Percentiles rank a stretch among this genome's conserved stretches.
phyloP scores from a whole-genome alignment of 306 rosid genomes.

The Acacia acuminata region DNA sequence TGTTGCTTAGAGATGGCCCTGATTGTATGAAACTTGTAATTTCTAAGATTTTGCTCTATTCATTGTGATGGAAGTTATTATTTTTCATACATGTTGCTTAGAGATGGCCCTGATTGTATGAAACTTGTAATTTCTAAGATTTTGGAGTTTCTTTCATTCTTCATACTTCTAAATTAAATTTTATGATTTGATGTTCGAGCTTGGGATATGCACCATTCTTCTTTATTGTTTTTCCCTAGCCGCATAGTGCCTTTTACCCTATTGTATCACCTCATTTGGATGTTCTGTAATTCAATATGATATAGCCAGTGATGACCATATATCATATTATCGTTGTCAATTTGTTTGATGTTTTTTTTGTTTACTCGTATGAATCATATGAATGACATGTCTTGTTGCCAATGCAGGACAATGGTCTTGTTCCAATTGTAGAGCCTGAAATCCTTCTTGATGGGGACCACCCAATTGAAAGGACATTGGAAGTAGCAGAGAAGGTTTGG shows the following conservation, averaged over 20 bases:
- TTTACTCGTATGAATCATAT: not conserved
- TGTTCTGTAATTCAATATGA: not conserved
- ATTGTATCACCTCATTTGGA: not conserved
- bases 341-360: conserved; percentile 12
- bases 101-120: not conserved
- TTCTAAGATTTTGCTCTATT: not conserved
- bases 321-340: not conserved
- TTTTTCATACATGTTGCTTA: not conserved
- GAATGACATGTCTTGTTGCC: conserved; percentile 4
- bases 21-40: not conserved
- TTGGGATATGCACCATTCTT: not conserved
- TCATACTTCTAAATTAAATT: not conserved
- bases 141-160: not conserved
- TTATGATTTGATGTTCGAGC: conserved; percentile 7
- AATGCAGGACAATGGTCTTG: conserved; percentile 91
- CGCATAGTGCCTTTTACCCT: not conserved
- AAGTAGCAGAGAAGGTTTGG: conserved; percentile 99
- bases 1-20: not conserved
- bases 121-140: not conserved
- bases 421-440: conserved; percentile 99
- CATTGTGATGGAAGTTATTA: not conserved
- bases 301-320: not conserved
- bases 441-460: conserved; percentile 99
- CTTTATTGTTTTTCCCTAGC: conserved; percentile 9
- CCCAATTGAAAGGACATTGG: conserved; percentile 91